Evolutionary conservation across 169 alveolate species (phyloP), one percentile per base, ranked within the genome.

Genomic region (Besnoitia besnoiti): DNA sequence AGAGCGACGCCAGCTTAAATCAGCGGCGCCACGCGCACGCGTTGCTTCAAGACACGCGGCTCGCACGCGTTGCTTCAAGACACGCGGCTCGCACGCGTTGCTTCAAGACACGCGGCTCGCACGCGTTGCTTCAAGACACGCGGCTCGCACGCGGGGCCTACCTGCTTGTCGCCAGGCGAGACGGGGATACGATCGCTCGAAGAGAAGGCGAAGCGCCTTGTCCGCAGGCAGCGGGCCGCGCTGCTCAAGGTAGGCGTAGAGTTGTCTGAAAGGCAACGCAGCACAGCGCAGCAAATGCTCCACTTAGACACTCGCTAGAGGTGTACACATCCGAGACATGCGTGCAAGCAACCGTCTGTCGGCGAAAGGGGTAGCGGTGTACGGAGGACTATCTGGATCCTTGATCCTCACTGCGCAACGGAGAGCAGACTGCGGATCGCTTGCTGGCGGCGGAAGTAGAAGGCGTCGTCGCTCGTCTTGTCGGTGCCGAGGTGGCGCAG

Each of bases 401-500:
- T 49, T 21, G 44, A 1, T 10, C 85, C 91, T 95, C 90, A 62
- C 94, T 94, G 27, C 19, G 97, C 96, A 46, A 96, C 61, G 59
- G 92, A 88, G 49, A 96, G 90, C 40, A 93, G 62, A 85, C 95
- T 95, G 33, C 62, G 44, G 67, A 94, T 96, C 61, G 94, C 96
- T 79, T 97, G 98, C 88, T 92, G 93, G 46, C 92, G 96, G 75
- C 96, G 96, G 77, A 87, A 90, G 62, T 95, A 91, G 88, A 95
- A 97, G 44, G 94, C 84, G 39, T 94, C 95, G 84, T 97, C 98
- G 90, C 94, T 96, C 39, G 94, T 49, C 67, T 92, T 85, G 89
- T 95, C 97, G 8, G 96, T 94, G 75, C 96, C 97, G 37, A 97
- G 94, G 87, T 97, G 97, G 89, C 95, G 84, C 84, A 97, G 96